Conservation (phyloP, 768 basidiomycete genomes). For the Suillus subaureus region DNA sequence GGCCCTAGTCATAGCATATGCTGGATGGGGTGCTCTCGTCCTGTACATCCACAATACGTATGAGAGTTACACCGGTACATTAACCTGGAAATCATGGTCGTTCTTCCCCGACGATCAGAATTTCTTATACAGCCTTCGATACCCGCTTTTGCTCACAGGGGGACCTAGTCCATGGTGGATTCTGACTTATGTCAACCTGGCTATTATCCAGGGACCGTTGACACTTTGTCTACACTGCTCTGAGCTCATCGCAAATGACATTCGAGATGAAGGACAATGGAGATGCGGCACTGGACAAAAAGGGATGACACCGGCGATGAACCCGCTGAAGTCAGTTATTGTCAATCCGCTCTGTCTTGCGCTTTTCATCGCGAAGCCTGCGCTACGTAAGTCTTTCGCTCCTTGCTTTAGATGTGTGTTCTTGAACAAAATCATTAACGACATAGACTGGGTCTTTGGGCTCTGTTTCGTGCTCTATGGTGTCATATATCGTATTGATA, state of each 20-base stretch:
- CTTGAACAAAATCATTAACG: not conserved
- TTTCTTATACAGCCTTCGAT: constrained; percentile 16
- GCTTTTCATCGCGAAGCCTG: constrained; percentile 23
- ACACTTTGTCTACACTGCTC: constrained; percentile 32
- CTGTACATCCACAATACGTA: not conserved
- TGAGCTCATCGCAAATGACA: constrained; percentile 29
- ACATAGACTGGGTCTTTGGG: constrained; percentile 33
- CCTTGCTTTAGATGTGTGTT: not conserved
- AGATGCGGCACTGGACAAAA: constrained; percentile 19
- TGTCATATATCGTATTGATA: no score
- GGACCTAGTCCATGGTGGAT: constrained; percentile 24
- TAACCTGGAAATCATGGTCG: constrained; percentile 24
- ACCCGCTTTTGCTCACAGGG: constrained; percentile 1
- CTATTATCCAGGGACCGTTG: constrained; percentile 28
- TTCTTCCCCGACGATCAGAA: constrained; percentile 27
- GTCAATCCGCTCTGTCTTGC: constrained; percentile 17
- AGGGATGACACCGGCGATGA: constrained; percentile 18
- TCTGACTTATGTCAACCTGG: constrained; percentile 26
- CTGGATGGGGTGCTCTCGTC: no score
- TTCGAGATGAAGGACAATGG: constrained; percentile 29
- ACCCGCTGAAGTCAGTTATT: constrained; percentile 28
- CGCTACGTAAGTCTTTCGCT: constrained; percentile 23
- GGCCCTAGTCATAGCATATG: no score
- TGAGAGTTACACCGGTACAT: not conserved
- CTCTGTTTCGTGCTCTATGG: constrained; percentile 11